These are phyloP conservation scores for Nakaseomyces nivariensis DNA, from an alignment of 1,139 yeast species.

Conservation along the genomic window DNA sequence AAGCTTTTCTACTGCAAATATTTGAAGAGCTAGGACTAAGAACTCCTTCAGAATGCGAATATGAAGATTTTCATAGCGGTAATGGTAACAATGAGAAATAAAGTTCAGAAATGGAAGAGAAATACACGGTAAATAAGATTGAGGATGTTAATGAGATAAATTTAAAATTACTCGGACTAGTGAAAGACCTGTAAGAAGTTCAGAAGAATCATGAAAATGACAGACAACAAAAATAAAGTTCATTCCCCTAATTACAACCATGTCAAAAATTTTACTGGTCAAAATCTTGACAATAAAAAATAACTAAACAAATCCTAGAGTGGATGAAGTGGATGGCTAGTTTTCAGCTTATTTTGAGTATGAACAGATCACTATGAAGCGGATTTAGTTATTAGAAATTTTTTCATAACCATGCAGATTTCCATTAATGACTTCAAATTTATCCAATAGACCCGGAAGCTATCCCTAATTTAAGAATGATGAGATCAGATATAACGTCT, in stretches of 20 bases:
- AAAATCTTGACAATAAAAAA: background rate
- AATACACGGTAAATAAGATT: background rate
- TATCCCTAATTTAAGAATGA: background rate
- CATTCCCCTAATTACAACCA: no score
- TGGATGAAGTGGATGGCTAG: no score
- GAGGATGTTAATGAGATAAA: background rate
- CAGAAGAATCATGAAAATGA: no score
- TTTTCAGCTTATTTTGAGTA: no score
- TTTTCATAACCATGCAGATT: background rate
- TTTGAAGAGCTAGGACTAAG: slow-evolving; percentile 8
- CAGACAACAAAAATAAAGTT: no score
- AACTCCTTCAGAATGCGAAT: background rate
- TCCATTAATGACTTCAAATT: background rate
- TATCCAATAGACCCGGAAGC: background rate
- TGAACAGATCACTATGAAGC: no score
- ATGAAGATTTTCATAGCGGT: background rate
- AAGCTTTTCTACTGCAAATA: slow-evolving; percentile 9
- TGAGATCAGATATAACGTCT: background rate
- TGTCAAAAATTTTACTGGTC: background rate
- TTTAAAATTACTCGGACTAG: background rate
- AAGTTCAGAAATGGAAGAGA: background rate
- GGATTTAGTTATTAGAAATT: background rate
- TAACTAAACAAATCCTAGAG: no score
- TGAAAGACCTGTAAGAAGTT: background rate
- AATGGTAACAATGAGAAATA: no score